phyloP scores from a whole-genome alignment of 176 grass and related monocot genomes.

The Areca catechu region DNA sequence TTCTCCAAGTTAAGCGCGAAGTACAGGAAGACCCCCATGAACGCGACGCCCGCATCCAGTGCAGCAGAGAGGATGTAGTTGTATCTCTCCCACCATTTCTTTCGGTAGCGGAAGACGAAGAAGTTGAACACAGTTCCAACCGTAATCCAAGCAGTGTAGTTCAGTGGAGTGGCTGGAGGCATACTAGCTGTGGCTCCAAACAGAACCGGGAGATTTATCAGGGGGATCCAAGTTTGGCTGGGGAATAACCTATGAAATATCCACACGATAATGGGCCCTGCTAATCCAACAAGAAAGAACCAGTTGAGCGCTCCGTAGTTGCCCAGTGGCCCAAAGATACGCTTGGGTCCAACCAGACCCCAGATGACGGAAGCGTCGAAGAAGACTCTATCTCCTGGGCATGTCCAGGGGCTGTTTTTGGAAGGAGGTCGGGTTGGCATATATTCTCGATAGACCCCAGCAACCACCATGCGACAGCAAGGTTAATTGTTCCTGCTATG shows the following conservation, averaged over 20 bases:
- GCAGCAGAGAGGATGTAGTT: constrained; percentile 81
- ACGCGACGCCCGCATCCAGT: constrained; percentile 55
- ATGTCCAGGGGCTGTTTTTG: constrained; percentile 78
- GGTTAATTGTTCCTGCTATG: constrained; percentile 57
- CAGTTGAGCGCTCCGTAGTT: constrained; percentile 54
- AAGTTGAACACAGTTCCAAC: constrained; percentile 71
- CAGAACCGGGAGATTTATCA: constrained; percentile 82
- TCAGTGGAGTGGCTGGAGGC: constrained; percentile 56
- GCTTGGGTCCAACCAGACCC: constrained; percentile 48
- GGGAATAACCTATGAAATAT: constrained; percentile 49
- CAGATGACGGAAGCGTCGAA: constrained; percentile 82
- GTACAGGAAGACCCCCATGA: constrained; percentile 71
- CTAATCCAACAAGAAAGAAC: constrained; percentile 52
- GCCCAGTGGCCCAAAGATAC: constrained; percentile 48
- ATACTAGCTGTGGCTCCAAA: constrained; percentile 51
- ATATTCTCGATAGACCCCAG: constrained; percentile 53
- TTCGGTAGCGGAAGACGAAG: constrained; percentile 59
- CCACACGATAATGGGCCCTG: constrained; percentile 62
- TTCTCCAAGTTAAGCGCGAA: constrained; percentile 56
- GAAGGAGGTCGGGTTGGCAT: constrained; percentile 29
- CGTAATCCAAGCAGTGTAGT: constrained; percentile 66
- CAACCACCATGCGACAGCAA: constrained; percentile 63
- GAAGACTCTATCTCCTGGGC: constrained; percentile 55
- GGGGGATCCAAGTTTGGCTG: constrained; percentile 40
- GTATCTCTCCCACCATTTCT: constrained; percentile 79